A percentile compares a stretch with the other conserved stretches of the same genome.
phyloP scores from a whole-genome alignment of 495 filamentous ascomycete genomes.

The Penicilliopsis zonata region DNA sequence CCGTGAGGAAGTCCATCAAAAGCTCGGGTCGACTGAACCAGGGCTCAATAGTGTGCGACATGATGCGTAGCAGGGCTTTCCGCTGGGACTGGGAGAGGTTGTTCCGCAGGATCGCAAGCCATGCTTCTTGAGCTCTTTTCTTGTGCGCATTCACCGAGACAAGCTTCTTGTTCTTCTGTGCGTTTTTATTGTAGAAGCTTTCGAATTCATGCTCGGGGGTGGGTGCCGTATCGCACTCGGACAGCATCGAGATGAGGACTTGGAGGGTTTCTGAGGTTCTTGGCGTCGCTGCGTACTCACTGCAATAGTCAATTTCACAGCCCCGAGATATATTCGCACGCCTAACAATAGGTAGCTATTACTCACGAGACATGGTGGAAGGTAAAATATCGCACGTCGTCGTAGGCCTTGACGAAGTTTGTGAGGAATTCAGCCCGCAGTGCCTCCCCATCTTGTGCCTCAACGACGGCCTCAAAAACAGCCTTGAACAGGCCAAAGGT shows the following conservation, averaged over 20 bases:
- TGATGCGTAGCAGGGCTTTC: slow-evolving; percentile 62
- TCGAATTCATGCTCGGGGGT: slow-evolving; percentile 48
- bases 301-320: too few species aligned
- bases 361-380: slow-evolving; percentile 59
- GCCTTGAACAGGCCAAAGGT: slow-evolving; percentile 47
- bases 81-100: slow-evolving; percentile 53
- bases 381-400: slow-evolving; percentile 77
- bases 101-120: slow-evolving; percentile 66
- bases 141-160: slow-evolving; percentile 29
- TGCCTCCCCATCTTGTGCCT: slow-evolving; percentile 38
- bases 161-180: slow-evolving; percentile 50
- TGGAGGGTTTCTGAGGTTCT: slow-evolving; percentile 32
- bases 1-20: slow-evolving; percentile 95
- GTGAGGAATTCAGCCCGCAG: slow-evolving; percentile 58
- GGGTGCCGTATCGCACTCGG: slow-evolving; percentile 51
- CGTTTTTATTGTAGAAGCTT: slow-evolving; percentile 47
- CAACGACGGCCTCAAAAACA: slow-evolving; percentile 51
- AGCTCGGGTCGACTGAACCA: slow-evolving; percentile 79
- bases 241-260: slow-evolving; percentile 48
- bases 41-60: slow-evolving; percentile 67
- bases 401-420: slow-evolving; percentile 65
- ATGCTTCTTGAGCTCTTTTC: slow-evolving; percentile 63
- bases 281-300: slow-evolving; percentile 21
- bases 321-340: too few species aligned
- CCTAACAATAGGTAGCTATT: too few species aligned